Evolutionary conservation across 2,329 filamentous ascomycete genomes (phyloP).

Genomic region (Cordyceps farinosa): DNA sequence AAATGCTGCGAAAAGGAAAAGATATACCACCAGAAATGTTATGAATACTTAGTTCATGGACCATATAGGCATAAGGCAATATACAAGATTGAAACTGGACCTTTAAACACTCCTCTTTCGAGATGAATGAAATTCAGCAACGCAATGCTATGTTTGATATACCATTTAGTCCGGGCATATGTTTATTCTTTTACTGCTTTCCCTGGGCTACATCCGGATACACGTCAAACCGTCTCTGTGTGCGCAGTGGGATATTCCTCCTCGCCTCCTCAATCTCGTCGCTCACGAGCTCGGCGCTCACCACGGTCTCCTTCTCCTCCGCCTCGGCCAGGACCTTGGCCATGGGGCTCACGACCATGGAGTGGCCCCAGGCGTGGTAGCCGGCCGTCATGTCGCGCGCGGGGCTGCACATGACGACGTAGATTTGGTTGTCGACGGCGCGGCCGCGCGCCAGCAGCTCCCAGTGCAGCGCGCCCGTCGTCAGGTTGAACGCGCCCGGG

Average conservation of each 20-base stretch:
- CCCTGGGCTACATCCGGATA: constrained; percentile 81
- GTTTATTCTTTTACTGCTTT: constrained; percentile 20
- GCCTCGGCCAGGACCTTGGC: constrained; percentile 77
- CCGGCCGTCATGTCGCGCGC: constrained; percentile 68
- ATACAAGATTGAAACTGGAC: not conserved
- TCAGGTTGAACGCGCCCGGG: constrained; percentile 95
- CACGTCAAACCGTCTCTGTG: constrained; percentile 88
- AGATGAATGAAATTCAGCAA: not conserved
- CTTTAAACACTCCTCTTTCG: not conserved
- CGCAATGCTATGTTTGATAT: not conserved
- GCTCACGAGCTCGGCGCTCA: constrained; percentile 67
- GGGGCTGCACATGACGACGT: constrained; percentile 88
- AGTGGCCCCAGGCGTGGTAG: constrained; percentile 93
- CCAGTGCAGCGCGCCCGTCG: constrained; percentile 92
- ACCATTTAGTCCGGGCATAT: not conserved
- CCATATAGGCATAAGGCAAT: not conserved
- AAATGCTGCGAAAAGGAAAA: not conserved
- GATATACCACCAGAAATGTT: constrained; percentile 8
- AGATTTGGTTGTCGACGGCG: constrained; percentile 91
- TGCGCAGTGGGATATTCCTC: constrained; percentile 77
- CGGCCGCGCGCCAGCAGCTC: constrained; percentile 74
- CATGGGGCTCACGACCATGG: constrained; percentile 81
- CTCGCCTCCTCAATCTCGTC: constrained; percentile 70
- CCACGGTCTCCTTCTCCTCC: constrained; percentile 71
- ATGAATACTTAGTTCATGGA: not conserved